Evolutionary conservation across 495 filamentous ascomycete genomes (phyloP).

Genomic region (Penicillium angulare): DNA sequence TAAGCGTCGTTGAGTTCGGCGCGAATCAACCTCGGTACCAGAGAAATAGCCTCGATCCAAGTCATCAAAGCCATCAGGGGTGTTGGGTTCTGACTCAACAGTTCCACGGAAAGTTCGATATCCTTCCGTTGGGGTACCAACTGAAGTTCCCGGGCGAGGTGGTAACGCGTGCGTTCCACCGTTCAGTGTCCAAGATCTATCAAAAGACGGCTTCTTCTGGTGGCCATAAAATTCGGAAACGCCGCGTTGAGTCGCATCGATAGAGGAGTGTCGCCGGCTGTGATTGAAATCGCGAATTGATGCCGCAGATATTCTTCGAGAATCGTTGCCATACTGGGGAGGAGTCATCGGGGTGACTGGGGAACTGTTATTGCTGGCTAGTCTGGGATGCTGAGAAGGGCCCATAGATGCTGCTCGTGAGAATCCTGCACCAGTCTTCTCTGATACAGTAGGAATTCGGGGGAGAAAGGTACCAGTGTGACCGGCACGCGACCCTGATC

Average conservation of each 20-base stretch:
- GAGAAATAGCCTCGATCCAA: conserved; percentile 94
- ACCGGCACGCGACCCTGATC: conserved; percentile 34
- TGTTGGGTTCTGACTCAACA: conserved; percentile 29
- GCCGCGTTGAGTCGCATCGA: conserved; percentile 53
- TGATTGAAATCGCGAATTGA: conserved; percentile 82
- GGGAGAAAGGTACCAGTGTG: conserved; percentile 54
- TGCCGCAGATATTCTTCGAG: conserved; percentile 69
- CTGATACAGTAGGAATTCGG: conserved; percentile 57
- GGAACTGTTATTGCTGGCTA: conserved; percentile 34
- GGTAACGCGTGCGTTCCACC: conserved; percentile 33
- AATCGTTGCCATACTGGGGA: conserved; percentile 49
- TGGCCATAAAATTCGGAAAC: conserved; percentile 44
- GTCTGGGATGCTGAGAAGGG: conserved; percentile 32
- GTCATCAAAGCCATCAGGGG: conserved; percentile 46
- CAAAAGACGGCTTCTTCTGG: conserved; percentile 84
- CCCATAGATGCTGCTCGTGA: conserved; percentile 23
- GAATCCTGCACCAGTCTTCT: conserved; percentile 30
- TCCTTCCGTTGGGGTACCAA: conserved; percentile 22
- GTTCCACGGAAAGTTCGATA: conserved; percentile 19
- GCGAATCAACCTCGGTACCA: conserved; percentile 76
- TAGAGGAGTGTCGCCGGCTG: conserved; percentile 82
- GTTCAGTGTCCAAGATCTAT: conserved; percentile 84
- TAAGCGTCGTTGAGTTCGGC: conserved; percentile 68
- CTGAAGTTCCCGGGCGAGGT: conserved; percentile 37
- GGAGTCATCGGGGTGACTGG: conserved; percentile 35